Percentiles rank a stretch among this genome's conserved stretches.
phyloP scores from a whole-genome alignment of 2,329 filamentous ascomycete species.

The Anthostomella pinea region DNA sequence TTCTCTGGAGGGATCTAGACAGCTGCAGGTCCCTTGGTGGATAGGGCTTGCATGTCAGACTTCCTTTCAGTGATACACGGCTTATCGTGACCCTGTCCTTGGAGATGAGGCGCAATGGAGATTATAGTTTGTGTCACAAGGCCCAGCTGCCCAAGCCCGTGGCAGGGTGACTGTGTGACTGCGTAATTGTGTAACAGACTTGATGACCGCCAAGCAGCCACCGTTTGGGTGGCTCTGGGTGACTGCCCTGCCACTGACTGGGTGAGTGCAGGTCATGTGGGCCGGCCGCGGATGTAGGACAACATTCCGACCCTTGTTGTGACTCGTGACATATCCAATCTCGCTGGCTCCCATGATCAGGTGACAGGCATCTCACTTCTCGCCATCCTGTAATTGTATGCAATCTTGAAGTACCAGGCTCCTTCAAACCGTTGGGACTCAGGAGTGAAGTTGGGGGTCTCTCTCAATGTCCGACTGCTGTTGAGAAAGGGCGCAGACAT shows the following conservation, averaged over 20 bases:
- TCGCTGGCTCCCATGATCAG: constrained; percentile 25
- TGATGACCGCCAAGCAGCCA: constrained; percentile 11
- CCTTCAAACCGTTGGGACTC: neutral
- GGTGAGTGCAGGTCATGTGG: constrained; percentile 16
- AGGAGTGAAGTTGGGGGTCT: neutral
- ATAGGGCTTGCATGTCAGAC: no score
- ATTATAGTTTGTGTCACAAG: no score
- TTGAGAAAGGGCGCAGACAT: no score
- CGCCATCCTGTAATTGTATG: no score
- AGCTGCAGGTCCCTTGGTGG: no score
- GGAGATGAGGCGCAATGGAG: no score
- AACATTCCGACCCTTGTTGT: constrained; percentile 28
- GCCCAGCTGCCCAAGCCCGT: neutral
- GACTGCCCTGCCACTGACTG: no score
- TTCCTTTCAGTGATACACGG: no score
- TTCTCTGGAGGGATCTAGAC: no score
- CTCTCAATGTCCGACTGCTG: neutral
- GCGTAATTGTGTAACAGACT: constrained; percentile 14
- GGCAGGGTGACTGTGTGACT: constrained; percentile 12
- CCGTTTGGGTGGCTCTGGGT: constrained; percentile 5
- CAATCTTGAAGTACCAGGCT: no score
- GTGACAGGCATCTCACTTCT: constrained; percentile 18
- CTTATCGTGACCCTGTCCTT: no score
- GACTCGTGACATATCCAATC: constrained; percentile 18
- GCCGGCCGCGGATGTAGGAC: constrained; percentile 25